Evolutionary conservation across 2,329 filamentous ascomycete species (phyloP), one percentile per base, ranked within the genome.

Genomic region (Sarocladium strictum): DNA sequence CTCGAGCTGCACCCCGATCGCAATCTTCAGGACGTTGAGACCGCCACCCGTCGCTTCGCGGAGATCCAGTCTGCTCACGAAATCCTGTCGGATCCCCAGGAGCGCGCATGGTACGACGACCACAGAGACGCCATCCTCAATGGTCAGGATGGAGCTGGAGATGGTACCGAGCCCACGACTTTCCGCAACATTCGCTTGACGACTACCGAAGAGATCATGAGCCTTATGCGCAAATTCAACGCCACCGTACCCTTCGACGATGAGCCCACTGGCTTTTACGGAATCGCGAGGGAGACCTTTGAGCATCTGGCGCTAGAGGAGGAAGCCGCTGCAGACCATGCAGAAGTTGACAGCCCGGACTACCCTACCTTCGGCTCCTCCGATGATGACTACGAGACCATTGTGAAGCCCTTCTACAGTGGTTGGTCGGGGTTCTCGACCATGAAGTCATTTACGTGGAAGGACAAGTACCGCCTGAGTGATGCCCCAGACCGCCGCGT

Each of bases 101-200:
- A 99, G 69, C 84, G 94, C 62, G 87, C 92, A 29, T 99, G 94
- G 94, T 99, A 99, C 73, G 93, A 99, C 71, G 91, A 91, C 2
- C 94, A 99, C 67, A 86, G 90, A 57, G 86, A 91, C 61, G 85
- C 88, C 52, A 95, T 97, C 58, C 74, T 97, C 58, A 80, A 81
- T 27, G 87, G 86, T 37, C 78, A 81, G 55, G 81, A 84, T 54
- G 60, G 67, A 29, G 68, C 69, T 26, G 71, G 69, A 26, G 70
- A 67, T 35, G 72, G 70, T 19, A 70, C 72, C 47, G 77, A 76
- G n/a, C 76, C 81, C 54, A 84, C 83, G 60, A 84, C 86, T 43
- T 80, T 76, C 60, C 72, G 86, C 60, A 86, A 90, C 65, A 79
- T 90, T 58, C 83, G 81, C 53, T 77, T 95, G 58, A 96, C 90